Conservation (phyloP, 495 filamentous ascomycete species). For the Aspergillus olivimuriae region DNA sequence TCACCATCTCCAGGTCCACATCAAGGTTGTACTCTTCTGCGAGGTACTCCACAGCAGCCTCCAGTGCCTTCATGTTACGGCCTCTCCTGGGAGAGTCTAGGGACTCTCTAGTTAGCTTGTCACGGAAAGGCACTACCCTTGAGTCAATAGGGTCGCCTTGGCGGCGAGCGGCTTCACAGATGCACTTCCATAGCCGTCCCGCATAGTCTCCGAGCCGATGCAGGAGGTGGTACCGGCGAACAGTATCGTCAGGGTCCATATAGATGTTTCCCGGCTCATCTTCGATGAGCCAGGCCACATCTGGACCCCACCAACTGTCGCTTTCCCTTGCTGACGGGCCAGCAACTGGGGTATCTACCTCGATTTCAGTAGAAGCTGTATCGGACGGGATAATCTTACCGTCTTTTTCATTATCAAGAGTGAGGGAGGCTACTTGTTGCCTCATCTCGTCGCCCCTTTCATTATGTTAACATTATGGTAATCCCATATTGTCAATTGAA, state of each 20-base stretch:
- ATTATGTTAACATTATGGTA: no score
- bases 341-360: neutral
- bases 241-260: neutral
- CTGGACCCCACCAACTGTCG: neutral
- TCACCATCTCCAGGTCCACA: constrained; percentile 2
- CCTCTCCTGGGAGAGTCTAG: neutral
- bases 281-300: neutral
- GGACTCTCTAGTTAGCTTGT: constrained; percentile 1
- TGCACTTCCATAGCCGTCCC: neutral
- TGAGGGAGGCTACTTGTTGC: no score
- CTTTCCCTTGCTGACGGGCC: neutral
- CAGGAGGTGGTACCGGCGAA: neutral
- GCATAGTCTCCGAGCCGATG: neutral
- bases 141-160: neutral
- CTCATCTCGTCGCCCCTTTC: no score
- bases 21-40: neutral
- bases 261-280: neutral
- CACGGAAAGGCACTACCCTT: neutral
- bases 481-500: no score
- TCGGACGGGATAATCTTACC: neutral
- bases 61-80: neutral
- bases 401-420: neutral
- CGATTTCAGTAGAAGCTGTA: neutral
- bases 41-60: neutral
- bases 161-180: neutral